Evolutionary conservation across 2,329 filamentous ascomycete genomes (phyloP), one percentile per base, ranked within the genome.

Genomic region (Colletotrichum paranaense): DNA sequence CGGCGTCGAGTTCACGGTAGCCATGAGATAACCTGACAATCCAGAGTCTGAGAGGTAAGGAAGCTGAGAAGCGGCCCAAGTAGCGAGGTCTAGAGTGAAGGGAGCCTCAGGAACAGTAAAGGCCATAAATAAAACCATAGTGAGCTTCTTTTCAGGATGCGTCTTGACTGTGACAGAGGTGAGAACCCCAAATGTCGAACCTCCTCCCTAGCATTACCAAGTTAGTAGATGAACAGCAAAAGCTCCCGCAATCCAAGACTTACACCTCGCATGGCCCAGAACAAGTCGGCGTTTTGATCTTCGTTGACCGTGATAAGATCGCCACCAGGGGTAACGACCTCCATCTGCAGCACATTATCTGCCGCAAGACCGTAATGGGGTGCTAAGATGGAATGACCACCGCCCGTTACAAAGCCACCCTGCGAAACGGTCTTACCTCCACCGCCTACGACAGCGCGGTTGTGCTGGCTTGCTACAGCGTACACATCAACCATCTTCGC

Each of bases 251-350:
- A 9, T 5, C 8, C 1, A 14, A 16, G 28, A 82, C 85, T 80
- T 80, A 89, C 75, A 7, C 91, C 90, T 70, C 88, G 82, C 74
- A 92, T 83, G 0, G 91, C 91, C 91, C 91, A 93, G 79, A 91
- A 92, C 0, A 93, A 80, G 67, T 92, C 90, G 0, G 81, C 70
- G 67, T 92, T 84, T 52, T 88, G 82, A 16, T 86, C 84, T 46
- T 88, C 87, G 59, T 88, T 91, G 1, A 87, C 85, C 0, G 82
- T 85, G 2, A 91, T 53, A 5, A 88, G 82, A 9, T 86, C 78
- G 0, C 91, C 90, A 3, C 77, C 76, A 0, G 87, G 87, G 0
- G 87, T 88, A 0, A 93, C 86, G 0, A 92, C 81, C 35, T 91
- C 86, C 80, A 89, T 86, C 75, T 91, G 84, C 3, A 93, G 79